These are phyloP conservation scores for Malassezia brasiliensis DNA, from an alignment of 1,284 basidiomycete genomes.

Conservation along the genomic window DNA sequence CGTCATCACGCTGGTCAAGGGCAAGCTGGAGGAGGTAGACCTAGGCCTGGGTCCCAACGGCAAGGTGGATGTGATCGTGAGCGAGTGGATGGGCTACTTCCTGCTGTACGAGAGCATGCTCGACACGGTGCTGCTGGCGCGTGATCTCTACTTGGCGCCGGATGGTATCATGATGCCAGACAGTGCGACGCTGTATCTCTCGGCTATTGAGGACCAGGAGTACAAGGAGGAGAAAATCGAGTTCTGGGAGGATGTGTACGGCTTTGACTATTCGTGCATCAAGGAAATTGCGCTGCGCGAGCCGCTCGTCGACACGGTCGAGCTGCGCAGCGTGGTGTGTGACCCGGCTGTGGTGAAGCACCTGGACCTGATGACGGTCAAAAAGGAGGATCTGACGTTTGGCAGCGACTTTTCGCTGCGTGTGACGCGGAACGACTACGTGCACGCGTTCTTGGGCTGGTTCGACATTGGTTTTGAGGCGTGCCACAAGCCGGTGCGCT, in stretches of 20 bases:
- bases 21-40: constrained; percentile 82
- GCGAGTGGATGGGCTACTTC: constrained; percentile 86
- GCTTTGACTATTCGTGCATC: constrained; percentile 98
- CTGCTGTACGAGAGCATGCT: constrained; percentile 96
- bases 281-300: constrained; percentile 95
- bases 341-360: constrained; percentile 44
- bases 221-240: constrained; percentile 98
- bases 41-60: constrained; percentile 49
- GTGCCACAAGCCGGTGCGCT: constrained; percentile 84
- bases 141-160: constrained; percentile 82
- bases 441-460: constrained; percentile 99
- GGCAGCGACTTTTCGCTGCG: constrained; percentile 67
- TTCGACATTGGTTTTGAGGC: constrained; percentile 94
- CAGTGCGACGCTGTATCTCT: constrained; percentile 81
- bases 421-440: constrained; percentile 78
- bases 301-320: constrained; percentile 91
- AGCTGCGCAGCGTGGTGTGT: constrained; percentile 45
- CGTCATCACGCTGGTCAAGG: constrained; percentile 83
- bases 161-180: constrained; percentile 93
- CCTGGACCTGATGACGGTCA: constrained; percentile 80
- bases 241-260: constrained; percentile 98
- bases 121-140: constrained; percentile 89
- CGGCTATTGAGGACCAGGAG: constrained; percentile 96
- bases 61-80: constrained; percentile 86
- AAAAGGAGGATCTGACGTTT: constrained; percentile 90